Conservation (phyloP, 1,284 basidiomycete genomes). For the Sanghuangporus baumii region DNA sequence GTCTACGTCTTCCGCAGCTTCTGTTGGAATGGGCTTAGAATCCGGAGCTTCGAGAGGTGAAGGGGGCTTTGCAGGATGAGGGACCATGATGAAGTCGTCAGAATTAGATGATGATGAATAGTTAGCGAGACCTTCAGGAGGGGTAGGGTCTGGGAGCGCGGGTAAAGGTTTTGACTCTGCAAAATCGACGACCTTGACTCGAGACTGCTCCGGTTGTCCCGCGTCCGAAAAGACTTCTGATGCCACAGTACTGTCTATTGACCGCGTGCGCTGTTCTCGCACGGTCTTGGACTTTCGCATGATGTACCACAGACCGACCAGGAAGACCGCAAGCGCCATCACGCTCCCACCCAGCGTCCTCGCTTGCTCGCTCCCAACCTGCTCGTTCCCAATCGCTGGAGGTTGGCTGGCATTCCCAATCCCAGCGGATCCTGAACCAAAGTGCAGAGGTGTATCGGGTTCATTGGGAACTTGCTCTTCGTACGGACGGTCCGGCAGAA, state of each 20-base stretch:
- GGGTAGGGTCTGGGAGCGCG: not conserved
- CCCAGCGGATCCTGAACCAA: not conserved
- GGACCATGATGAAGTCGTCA: not conserved
- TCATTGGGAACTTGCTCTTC: not conserved
- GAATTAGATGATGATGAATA: not conserved
- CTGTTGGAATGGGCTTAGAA: not conserved
- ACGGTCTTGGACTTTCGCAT: conserved; percentile 1
- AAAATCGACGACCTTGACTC: not conserved
- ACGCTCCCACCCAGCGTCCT: conserved; percentile 10
- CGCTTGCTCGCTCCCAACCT: not conserved
- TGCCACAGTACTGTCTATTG: not conserved
- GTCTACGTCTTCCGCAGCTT: conserved; percentile 20
- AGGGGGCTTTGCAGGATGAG: not conserved
- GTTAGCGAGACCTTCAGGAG: not conserved
- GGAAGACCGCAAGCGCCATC: conserved; percentile 10
- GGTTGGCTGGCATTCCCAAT: conserved; percentile 4
- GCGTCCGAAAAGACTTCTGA: not conserved
- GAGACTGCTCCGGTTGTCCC: not conserved
- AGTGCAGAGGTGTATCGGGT: not conserved
- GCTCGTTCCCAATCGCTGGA: not conserved
- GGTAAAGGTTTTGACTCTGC: not conserved
- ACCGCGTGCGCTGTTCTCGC: not conserved
- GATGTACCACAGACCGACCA: conserved; percentile 16
- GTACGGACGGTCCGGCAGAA: conserved; percentile 8
- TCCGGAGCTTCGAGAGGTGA: not conserved